Evolutionary conservation across 768 basidiomycete genomes (phyloP).

Genomic region (Pisolithus tinctorius): DNA sequence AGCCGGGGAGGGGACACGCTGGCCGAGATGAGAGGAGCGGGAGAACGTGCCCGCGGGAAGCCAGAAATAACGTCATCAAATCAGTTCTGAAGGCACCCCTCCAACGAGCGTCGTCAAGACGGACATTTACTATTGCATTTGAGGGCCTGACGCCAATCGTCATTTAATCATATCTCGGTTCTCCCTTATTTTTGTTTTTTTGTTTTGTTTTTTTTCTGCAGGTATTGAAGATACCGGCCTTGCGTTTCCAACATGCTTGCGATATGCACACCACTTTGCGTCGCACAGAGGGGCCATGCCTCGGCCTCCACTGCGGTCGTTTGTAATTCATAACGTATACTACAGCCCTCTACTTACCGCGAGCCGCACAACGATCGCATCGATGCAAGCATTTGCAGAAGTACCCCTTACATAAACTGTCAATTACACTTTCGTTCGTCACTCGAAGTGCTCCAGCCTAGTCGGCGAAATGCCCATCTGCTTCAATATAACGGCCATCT

Average conservation of each 20-base stretch:
- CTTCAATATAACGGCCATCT: conserved; percentile 38
- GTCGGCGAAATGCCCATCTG: conserved; percentile 40
- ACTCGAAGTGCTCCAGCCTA: conserved; percentile 48
- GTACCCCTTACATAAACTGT: not conserved
- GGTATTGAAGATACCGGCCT: no score
- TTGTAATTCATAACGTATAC: not conserved
- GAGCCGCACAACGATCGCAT: not conserved
- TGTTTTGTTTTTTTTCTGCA: no score
- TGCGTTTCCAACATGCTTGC: no score
- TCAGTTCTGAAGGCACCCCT: no score
- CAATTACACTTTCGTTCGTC: conserved; percentile 1
- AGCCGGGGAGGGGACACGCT: not conserved
- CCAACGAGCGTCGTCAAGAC: no score
- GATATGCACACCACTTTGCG: not conserved
- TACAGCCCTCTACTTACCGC: not conserved
- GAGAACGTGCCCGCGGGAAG: not conserved
- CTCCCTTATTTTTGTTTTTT: not conserved
- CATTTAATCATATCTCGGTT: not conserved
- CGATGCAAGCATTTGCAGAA: not conserved
- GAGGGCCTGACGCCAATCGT: not conserved
- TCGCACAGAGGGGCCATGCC: not conserved
- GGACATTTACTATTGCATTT: not conserved
- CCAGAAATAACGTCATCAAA: not conserved
- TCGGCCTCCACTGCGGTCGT: no score
- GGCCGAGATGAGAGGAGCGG: not conserved